Base-by-base conservation (phyloP, 768 basidiomycete genomes). In the Boletus subcaerulescens region DNA sequence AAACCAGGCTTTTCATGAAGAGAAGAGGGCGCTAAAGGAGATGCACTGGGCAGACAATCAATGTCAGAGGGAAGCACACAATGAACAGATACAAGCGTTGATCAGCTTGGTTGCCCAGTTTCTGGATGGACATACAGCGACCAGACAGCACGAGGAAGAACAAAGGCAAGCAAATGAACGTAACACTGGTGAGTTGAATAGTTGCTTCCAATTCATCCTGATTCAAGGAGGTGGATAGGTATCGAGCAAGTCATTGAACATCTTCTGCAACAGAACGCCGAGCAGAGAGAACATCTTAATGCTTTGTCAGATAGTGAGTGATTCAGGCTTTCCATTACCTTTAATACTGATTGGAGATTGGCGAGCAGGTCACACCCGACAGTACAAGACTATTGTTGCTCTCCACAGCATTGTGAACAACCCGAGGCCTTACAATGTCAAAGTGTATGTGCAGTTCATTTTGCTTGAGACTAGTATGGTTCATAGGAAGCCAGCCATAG, bases 391-490 rank as follows among this genome's bases (percentile, higher is more conserved):
- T 4, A 70, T 91, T 24, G 74, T 76, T 0, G 81, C 80, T 36
- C 81, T 93, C 38, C 77, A 77, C 57, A 76, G 80, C n/a, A 89
- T 85, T n/a, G 88, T 89, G 0, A 73, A 78, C 48, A 81, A 86
- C 65, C 87, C 85, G 70, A 81, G 90, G 9, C 83, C 84, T 7
- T 91, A 81, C 76, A 91, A 92, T 60, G 81, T 93, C 10, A 83
- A 89, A 80, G 80, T 20, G 90, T 91, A 73, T 46, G 85, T 71
- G 33, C 9, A 15, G 15, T 24, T 17, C 14, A 15, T 24, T 8
- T 22, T 36, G 9, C 6, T 56, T 18, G 32, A 50, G 5, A 26
- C 26, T 26, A 8, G 7, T 26, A 26, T 26, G 26, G 26, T 26
- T 26, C 26, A 1, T 26, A 26, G 26, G 8, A 26, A 8, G 26